A percentile compares a stretch with the other conserved stretches of the same genome.
phyloP scores from a whole-genome alignment of 2,329 filamentous ascomycete species.

The Xylaria sp. region DNA sequence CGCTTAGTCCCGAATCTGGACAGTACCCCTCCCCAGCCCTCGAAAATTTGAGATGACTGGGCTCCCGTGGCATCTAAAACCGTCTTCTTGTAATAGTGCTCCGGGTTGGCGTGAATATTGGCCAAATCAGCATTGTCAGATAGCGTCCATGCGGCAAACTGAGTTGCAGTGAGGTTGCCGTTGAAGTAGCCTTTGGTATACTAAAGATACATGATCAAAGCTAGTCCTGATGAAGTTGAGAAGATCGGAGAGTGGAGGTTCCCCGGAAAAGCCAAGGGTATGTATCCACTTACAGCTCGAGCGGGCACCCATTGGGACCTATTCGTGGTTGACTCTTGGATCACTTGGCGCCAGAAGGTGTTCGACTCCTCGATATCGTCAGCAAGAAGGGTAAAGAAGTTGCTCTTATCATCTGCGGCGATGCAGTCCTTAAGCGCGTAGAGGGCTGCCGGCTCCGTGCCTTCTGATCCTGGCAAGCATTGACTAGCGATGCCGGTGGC shows the following conservation, averaged over 20 bases:
- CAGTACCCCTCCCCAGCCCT: conserved; percentile 37
- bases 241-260: not conserved
- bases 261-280: not conserved
- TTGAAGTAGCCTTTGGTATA: conserved; percentile 37
- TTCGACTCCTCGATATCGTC: conserved; percentile 33
- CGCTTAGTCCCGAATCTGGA: conserved; percentile 33
- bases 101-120: conserved; percentile 33
- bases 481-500: conserved; percentile 19
- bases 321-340: conserved; percentile 28
- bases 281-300: conserved; percentile 20
- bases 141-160: conserved; percentile 36
- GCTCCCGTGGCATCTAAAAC: conserved; percentile 9
- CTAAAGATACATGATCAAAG: conserved; percentile 7
- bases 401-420: conserved; percentile 18
- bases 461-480: conserved; percentile 22
- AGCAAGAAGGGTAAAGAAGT: conserved; percentile 33
- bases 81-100: conserved; percentile 37
- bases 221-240: not conserved
- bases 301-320: conserved; percentile 34
- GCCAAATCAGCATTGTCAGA: conserved; percentile 31
- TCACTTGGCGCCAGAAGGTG: conserved; percentile 28
- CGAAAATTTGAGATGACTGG: conserved; percentile 32
- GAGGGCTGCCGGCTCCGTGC: conserved; percentile 15
- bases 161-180: conserved; percentile 26
- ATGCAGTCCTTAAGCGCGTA: conserved; percentile 36